Evolutionary conservation across 1,139 yeast genomes (phyloP).

Genomic region (Tardiomyces depauwii): DNA sequence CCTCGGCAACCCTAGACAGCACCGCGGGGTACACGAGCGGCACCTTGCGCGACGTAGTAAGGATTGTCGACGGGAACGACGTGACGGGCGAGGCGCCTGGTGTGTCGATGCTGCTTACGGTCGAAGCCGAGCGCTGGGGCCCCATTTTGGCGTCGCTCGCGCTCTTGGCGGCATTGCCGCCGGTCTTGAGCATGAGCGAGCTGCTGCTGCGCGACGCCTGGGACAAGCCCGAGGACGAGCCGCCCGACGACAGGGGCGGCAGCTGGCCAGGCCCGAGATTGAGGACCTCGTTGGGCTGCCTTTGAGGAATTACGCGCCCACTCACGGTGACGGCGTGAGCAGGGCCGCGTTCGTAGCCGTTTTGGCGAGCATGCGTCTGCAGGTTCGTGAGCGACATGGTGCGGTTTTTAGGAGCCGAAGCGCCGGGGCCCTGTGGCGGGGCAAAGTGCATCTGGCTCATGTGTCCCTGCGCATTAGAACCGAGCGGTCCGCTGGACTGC

Average conservation of each 20-base stretch:
- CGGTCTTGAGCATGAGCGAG: neutral
- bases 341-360: conserved; percentile 11
- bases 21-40: conserved; percentile 83
- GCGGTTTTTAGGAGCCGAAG: conserved; percentile 1
- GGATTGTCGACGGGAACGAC: conserved; percentile 30
- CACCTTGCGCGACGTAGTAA: conserved; percentile 35
- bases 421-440: conserved; percentile 3
- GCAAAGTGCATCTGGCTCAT: conserved; percentile 15
- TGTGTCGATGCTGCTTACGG: conserved; percentile 11
- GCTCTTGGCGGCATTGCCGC: conserved; percentile 2
- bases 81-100: conserved; percentile 13
- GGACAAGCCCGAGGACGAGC: neutral
- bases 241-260: neutral
- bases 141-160: conserved; percentile 2
- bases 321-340: conserved; percentile 17
- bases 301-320: conserved; percentile 21
- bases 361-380: neutral
- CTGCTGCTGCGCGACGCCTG: neutral
- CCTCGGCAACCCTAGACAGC: conserved; percentile 72
- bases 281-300: conserved; percentile 13
- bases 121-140: conserved; percentile 7
- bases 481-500: neutral
- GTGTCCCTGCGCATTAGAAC: conserved; percentile 2
- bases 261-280: neutral
- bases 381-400: conserved; percentile 1